These are phyloP conservation scores for Oleoguttula mirabilis DNA, from an alignment of 495 filamentous ascomycete genomes.

Conservation along the genomic window DNA sequence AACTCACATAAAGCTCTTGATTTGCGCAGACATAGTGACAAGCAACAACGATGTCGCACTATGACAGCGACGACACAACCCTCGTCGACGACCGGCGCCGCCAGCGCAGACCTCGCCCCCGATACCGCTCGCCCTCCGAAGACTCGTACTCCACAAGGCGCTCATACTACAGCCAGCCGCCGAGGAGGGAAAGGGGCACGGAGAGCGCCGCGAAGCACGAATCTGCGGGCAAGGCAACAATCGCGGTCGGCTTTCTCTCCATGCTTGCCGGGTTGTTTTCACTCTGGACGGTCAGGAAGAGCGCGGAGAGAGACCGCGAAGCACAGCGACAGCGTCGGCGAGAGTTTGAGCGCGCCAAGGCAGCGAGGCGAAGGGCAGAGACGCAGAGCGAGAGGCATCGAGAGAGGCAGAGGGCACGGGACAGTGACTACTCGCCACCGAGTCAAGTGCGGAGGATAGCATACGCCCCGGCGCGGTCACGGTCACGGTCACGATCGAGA, in stretches of 20 bases:
- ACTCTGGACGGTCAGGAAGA: background rate
- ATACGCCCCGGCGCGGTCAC: background rate
- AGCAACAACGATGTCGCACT: too few relatives aligned
- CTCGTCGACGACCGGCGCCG: too few relatives aligned
- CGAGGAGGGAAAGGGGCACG: background rate
- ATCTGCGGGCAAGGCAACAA: background rate
- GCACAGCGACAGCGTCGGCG: background rate
- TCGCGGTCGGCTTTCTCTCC: constrained; percentile 3
- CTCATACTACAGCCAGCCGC: background rate
- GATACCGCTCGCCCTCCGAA: background rate
- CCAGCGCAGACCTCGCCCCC: constrained; percentile 1
- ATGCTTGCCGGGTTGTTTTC: constrained; percentile 1
- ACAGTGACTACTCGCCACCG: background rate
- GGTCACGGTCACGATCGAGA: background rate
- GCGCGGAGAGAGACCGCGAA: constrained; percentile 1
- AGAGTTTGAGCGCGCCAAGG: background rate
- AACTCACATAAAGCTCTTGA: too few relatives aligned
- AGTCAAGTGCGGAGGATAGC: background rate
- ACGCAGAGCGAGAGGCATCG: background rate
- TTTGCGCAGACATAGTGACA: too few relatives aligned
- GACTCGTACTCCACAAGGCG: background rate
- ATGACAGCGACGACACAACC: too few relatives aligned
- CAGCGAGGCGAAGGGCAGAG: constrained; percentile 1
- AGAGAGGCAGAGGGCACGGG: background rate
- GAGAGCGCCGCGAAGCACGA: background rate